A percentile compares a stretch with the other conserved stretches of the same genome.
These are phyloP conservation scores for Phaseolus lunatus DNA, from an alignment of 306 rosid species.

Conservation along the genomic window DNA sequence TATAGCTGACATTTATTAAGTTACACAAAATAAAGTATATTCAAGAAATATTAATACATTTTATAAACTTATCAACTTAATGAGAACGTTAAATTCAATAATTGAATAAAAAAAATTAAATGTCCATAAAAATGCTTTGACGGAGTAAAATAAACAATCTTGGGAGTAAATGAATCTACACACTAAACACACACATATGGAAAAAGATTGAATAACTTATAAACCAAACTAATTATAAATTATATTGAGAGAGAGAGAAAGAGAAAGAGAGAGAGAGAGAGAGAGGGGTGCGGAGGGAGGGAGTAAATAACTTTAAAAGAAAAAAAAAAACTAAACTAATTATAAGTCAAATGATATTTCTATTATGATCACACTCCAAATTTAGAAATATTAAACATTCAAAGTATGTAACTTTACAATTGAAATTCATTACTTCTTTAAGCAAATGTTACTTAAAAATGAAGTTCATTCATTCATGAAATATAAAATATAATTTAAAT, in stretches of 20 bases:
- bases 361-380: background rate
- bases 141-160: background rate
- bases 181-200: too few species aligned
- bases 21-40: background rate
- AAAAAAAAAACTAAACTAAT: background rate
- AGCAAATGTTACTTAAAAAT: background rate
- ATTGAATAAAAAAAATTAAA: background rate
- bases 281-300: too few species aligned
- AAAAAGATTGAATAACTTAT: too few species aligned
- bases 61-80: background rate
- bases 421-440: background rate
- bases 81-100: background rate
- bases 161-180: background rate
- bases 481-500: background rate
- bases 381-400: too few species aligned
- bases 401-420: background rate
- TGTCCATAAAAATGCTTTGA: background rate
- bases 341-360: background rate
- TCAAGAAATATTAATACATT: background rate
- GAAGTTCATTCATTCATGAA: background rate
- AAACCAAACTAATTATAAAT: too few species aligned
- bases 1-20: background rate
- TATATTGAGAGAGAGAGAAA: too few species aligned
- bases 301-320: background rate
- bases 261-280: too few species aligned